phyloP scores from a whole-genome alignment of 1,139 yeast species.

The Saccharomyces hybrid region DNA sequence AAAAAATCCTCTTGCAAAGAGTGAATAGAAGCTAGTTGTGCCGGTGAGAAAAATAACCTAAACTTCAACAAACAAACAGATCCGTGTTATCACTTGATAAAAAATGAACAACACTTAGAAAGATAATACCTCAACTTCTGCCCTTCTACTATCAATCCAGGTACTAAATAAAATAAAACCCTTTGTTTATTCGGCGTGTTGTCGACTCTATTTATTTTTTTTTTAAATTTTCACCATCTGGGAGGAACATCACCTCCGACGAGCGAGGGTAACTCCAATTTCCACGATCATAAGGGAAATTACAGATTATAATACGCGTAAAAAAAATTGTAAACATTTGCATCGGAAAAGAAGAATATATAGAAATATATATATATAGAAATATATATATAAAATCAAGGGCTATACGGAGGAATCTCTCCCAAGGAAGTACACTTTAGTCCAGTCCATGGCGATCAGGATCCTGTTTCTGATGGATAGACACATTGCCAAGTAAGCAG shows the following conservation, averaged over 20 bases:
- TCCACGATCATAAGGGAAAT: not conserved
- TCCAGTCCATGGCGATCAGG: slow-evolving; percentile 80
- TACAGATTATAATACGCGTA: not conserved
- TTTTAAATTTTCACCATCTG: not conserved
- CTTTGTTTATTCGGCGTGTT: not conserved
- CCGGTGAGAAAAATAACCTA: not conserved
- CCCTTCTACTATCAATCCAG: not conserved
- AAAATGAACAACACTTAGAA: not conserved
- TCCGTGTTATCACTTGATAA: not conserved
- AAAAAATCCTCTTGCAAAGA: no score
- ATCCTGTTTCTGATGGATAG: slow-evolving; percentile 81
- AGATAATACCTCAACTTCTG: not conserved
- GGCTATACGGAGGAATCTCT: slow-evolving; percentile 57
- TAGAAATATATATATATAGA: not conserved
- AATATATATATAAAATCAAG: not conserved
- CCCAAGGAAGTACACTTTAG: slow-evolving; percentile 78
- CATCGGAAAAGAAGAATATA: not conserved
- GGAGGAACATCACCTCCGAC: not conserved
- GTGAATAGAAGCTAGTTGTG: not conserved
- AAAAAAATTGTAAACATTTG: not conserved
- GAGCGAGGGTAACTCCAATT: not conserved
- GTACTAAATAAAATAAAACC: not conserved
- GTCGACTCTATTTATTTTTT: not conserved
- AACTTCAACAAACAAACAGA: not conserved
- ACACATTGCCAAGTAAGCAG: slow-evolving; percentile 89